These are phyloP conservation scores for Alloteropsis semialata DNA, from an alignment of 176 grass and related monocot species.

Conservation along the genomic window DNA sequence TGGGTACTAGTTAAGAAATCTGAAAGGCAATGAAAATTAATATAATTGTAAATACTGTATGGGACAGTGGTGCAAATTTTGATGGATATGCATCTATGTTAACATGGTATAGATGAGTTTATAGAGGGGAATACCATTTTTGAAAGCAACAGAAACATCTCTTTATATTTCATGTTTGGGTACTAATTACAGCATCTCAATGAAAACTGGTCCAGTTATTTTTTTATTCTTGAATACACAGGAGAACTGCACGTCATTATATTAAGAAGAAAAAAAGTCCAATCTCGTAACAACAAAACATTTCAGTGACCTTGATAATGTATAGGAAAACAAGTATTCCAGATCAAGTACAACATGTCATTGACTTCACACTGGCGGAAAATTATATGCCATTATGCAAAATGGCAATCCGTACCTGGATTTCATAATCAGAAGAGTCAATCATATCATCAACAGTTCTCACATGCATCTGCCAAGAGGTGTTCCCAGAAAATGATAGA, in stretches of 20 bases:
- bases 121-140: background rate
- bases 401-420: conserved; percentile 33
- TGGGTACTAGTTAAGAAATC: background rate
- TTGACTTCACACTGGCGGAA: background rate
- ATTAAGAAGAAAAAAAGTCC: no score
- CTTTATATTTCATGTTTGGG: background rate
- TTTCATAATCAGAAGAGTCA: conserved; percentile 22
- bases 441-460: background rate
- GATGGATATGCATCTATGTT: background rate
- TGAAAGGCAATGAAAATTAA: background rate
- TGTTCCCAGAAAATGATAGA: background rate
- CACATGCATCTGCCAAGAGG: background rate
- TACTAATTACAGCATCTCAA: background rate
- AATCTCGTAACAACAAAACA: background rate
- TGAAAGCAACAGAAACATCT: background rate
- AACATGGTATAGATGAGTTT: background rate
- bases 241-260: no score
- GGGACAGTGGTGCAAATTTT: background rate
- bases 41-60: no score
- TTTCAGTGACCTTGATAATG: background rate
- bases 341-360: background rate
- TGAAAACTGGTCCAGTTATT: background rate
- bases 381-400: background rate
- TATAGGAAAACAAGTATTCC: background rate
- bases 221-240: no score